Percentiles rank a stretch among this genome's conserved stretches.
Conservation (phyloP, 139 green algal genomes). For the Chlamydomonas schloesseri region DNA sequence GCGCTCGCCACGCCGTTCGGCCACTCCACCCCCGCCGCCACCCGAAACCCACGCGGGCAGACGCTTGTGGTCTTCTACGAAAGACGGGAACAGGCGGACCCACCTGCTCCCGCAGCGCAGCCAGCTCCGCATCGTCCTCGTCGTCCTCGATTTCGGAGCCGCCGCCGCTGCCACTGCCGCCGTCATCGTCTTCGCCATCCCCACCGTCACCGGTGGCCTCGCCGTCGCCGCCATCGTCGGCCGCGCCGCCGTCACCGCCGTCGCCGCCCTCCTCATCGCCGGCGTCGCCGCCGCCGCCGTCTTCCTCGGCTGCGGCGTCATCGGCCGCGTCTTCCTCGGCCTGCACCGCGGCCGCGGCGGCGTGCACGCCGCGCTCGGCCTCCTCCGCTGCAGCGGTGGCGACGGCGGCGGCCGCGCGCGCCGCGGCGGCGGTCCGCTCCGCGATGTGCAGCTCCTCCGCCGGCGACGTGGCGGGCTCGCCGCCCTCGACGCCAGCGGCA, state of each 20-base stretch:
- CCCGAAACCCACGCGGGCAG: too few relatives aligned
- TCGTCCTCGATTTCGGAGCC: neutral
- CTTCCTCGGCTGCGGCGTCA: neutral
- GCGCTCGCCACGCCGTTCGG: too few relatives aligned
- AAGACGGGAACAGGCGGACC: neutral
- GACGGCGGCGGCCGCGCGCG: too few relatives aligned
- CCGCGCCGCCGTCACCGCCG: too few relatives aligned
- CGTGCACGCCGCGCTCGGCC: neutral
- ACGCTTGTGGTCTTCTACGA: too few relatives aligned
- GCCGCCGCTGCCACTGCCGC: neutral
- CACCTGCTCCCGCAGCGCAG: constrained; percentile 8
- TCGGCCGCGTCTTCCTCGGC: neutral
- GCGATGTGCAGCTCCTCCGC: too few relatives aligned
- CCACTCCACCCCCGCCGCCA: too few relatives aligned
- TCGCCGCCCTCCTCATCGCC: neutral
- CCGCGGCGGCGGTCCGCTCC: neutral
- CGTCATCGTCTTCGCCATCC: neutral
- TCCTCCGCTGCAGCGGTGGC: neutral
- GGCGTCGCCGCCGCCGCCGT: neutral
- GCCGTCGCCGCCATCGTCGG: neutral
- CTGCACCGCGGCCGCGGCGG: neutral
- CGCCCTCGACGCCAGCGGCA: too few relatives aligned
- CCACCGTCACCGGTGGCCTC: neutral
- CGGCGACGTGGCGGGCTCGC: too few relatives aligned
- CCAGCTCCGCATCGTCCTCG: constrained; percentile 6